Evolutionary conservation across 106 monocot species (phyloP).

Genomic region (Phalaenopsis equestris): DNA sequence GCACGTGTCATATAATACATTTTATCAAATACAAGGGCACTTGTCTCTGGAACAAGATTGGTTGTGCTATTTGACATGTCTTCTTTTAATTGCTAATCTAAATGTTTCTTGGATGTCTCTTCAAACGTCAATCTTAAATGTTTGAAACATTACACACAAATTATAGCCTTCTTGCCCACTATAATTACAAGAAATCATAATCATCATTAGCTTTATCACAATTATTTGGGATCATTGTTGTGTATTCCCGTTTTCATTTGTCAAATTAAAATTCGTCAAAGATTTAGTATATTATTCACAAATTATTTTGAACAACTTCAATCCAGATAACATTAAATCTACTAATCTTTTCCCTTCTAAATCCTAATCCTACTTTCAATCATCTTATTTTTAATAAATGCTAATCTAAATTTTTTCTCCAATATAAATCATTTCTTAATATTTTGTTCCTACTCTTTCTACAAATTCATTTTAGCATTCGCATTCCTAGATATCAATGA

Average conservation of each 20-base stretch:
- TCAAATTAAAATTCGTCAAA: neutral
- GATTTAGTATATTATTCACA: neutral
- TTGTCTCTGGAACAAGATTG: neutral
- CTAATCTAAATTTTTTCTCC: neutral
- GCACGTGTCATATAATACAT: too few species aligned
- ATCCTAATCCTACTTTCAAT: neutral
- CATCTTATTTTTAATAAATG: neutral
- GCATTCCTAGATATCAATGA: neutral
- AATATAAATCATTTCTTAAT: neutral
- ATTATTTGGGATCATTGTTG: neutral
- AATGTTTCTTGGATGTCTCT: neutral
- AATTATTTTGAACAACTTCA: neutral
- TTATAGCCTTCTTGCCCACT: neutral
- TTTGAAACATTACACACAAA: neutral
- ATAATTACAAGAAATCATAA: neutral
- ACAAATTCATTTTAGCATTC: neutral
- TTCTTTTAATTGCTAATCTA: neutral
- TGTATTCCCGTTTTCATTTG: neutral
- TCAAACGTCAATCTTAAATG: neutral
- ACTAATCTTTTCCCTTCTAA: neutral
- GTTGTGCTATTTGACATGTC: neutral
- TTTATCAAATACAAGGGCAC: too few species aligned
- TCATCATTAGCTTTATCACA: neutral
- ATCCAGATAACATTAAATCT: neutral
- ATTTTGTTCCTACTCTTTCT: neutral